A percentile compares a stretch with the other conserved stretches of the same genome.
These are phyloP conservation scores for Sphenostylis stenocarpa DNA, from an alignment of 306 rosid genomes.

Conservation along the genomic window DNA sequence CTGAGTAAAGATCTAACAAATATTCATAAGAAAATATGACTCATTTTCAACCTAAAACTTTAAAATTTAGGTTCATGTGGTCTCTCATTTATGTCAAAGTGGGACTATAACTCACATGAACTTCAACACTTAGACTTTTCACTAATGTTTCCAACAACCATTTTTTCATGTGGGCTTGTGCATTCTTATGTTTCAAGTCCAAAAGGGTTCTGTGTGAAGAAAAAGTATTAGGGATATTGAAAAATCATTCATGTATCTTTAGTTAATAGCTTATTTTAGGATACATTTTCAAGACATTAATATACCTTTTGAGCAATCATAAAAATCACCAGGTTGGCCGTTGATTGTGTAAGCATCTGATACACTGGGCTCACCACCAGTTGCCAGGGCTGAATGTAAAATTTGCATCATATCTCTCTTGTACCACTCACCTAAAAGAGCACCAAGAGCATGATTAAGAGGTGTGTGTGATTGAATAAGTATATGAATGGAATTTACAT, in stretches of 20 bases:
- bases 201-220: background rate
- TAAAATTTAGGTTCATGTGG: no score
- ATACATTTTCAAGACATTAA: background rate
- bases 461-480: background rate
- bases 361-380: background rate
- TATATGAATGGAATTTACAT: background rate
- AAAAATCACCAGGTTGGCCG: background rate
- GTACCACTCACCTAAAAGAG: background rate
- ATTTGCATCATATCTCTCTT: background rate
- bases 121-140: no score
- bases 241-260: background rate
- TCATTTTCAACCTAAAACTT: no score
- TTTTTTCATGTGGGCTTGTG: background rate
- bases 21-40: no score
- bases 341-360: constrained; percentile 6
- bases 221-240: background rate
- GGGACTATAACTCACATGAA: no score
- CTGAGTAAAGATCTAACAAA: background rate
- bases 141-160: background rate
- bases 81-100: no score
- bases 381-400: background rate
- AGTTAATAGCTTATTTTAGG: background rate
- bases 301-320: background rate
- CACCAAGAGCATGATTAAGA: background rate
- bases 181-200: background rate